Percentiles rank a stretch among this genome's conserved stretches.
These are phyloP conservation scores for Rhynchosporium agropyri DNA, from an alignment of 2,329 filamentous ascomycete species.

Conservation along the genomic window DNA sequence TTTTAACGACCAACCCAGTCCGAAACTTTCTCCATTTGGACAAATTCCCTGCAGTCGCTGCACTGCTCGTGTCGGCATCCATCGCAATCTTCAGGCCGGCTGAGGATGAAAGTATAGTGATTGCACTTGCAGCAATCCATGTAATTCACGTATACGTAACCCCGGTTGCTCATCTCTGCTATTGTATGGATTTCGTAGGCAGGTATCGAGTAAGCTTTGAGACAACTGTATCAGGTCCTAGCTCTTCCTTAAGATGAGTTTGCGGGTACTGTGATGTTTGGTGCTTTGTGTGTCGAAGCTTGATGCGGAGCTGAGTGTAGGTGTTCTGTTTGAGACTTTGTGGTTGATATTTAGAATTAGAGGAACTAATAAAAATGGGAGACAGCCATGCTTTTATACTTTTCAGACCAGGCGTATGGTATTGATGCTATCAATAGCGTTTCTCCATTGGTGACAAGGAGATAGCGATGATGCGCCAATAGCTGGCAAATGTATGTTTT, in stretches of 20 bases:
- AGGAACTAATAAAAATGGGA: background rate
- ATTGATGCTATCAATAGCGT: no score
- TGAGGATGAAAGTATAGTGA: background rate
- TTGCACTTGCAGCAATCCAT: conserved; percentile 2
- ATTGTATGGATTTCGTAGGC: background rate
- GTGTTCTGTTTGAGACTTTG: background rate
- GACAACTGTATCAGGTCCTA: no score
- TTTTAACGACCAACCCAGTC: conserved; percentile 3
- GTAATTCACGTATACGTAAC: background rate
- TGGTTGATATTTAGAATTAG: background rate
- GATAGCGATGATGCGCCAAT: background rate
- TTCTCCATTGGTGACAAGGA: background rate
- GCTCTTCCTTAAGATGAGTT: background rate
- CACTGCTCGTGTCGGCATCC: background rate
- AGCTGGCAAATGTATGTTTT: background rate
- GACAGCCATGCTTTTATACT: conserved; percentile 1
- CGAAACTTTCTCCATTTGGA: background rate
- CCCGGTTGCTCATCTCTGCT: background rate
- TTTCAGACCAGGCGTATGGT: background rate
- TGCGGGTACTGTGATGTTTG: background rate
- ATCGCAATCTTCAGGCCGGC: background rate
- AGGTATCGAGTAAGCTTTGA: background rate
- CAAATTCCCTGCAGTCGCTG: background rate
- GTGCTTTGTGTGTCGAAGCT: background rate
- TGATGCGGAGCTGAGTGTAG: background rate